Evolutionary conservation across 2,329 filamentous ascomycete species (phyloP).

Genomic region (Trichoderma endophyticum): DNA sequence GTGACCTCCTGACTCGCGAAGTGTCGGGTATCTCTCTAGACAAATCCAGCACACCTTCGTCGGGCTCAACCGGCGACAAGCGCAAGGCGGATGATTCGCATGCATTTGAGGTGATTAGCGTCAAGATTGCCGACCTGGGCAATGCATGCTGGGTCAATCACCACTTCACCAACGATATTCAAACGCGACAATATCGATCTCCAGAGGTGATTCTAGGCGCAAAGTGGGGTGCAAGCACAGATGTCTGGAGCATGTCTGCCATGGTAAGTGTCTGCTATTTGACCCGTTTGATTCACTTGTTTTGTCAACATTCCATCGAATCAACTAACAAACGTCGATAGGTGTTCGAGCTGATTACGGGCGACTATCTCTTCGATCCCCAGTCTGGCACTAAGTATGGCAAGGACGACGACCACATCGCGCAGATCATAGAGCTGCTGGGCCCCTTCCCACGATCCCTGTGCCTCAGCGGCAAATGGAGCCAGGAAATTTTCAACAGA

Average conservation of each 20-base stretch:
- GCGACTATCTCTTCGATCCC: slow-evolving; percentile 96
- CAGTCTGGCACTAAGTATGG: slow-evolving; percentile 98
- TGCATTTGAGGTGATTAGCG: slow-evolving; percentile 76
- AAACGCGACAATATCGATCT: slow-evolving; percentile 94
- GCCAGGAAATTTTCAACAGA: slow-evolving; percentile 96
- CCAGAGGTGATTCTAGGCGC: slow-evolving; percentile 94
- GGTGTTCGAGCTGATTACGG: slow-evolving; percentile 97
- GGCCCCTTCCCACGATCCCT: slow-evolving; percentile 90
- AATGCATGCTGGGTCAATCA: slow-evolving; percentile 99
- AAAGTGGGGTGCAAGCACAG: slow-evolving; percentile 99
- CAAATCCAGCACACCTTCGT: slow-evolving; percentile 53
- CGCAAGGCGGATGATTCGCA: slow-evolving; percentile 57
- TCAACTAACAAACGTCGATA: slow-evolving; percentile 36
- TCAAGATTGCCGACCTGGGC: slow-evolving; percentile 97
- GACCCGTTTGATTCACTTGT: not conserved
- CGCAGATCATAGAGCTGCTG: slow-evolving; percentile 95
- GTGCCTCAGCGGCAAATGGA: slow-evolving; percentile 93
- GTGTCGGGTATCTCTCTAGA: slow-evolving; percentile 93
- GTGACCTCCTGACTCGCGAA: slow-evolving; percentile 85
- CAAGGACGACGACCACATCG: slow-evolving; percentile 98
- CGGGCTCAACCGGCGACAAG: slow-evolving; percentile 59
- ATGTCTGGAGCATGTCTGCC: slow-evolving; percentile 98
- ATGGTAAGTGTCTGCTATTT: slow-evolving; percentile 65
- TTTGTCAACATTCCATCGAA: not conserved
- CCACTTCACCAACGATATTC: slow-evolving; percentile 99